These are phyloP conservation scores for Starmerella vitae DNA, from an alignment of 805 yeast species.

Conservation along the genomic window DNA sequence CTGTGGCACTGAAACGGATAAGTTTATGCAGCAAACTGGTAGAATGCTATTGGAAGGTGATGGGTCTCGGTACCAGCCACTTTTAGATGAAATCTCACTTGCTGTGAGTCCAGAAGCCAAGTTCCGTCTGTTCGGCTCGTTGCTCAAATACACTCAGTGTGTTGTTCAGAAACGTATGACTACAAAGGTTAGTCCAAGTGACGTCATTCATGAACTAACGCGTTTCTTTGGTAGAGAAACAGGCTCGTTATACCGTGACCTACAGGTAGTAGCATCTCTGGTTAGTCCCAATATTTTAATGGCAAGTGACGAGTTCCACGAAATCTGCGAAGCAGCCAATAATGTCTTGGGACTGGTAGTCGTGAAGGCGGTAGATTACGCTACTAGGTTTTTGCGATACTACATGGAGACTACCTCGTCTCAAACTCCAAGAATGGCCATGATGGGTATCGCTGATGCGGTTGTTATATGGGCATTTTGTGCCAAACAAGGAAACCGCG, in stretches of 20 bases:
- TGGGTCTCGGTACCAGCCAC: conserved; percentile 14
- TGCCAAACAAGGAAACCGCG: conserved; percentile 20
- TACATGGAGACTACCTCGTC: conserved; percentile 18
- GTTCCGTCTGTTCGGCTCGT: conserved; percentile 12
- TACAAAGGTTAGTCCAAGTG: conserved; percentile 20
- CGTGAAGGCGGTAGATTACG: conserved; percentile 21
- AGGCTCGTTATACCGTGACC: conserved; percentile 26
- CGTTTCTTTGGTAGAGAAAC: conserved; percentile 24
- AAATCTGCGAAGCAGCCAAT: conserved; percentile 27
- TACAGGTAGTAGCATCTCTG: conserved; percentile 27
- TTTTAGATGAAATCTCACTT: conserved; percentile 17
- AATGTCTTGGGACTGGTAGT: conserved; percentile 18
- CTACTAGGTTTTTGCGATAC: conserved; percentile 20
- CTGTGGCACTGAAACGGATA: conserved; percentile 27
- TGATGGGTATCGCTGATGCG: conserved; percentile 22
- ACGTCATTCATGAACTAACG: conserved; percentile 27
- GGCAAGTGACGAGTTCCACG: conserved; percentile 28
- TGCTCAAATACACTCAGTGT: conserved; percentile 11
- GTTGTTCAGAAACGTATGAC: conserved; percentile 2
- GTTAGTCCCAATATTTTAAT: conserved; percentile 25
- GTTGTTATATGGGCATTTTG: conserved; percentile 23
- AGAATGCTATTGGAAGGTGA: conserved; percentile 24
- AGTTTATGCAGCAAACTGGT: conserved; percentile 23
- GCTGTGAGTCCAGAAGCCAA: conserved; percentile 16
- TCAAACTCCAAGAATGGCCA: conserved; percentile 16